A percentile compares a stretch with the other conserved stretches of the same genome.
phyloP scores from a whole-genome alignment of 495 filamentous ascomycete species.

The Penicillium salamii region DNA sequence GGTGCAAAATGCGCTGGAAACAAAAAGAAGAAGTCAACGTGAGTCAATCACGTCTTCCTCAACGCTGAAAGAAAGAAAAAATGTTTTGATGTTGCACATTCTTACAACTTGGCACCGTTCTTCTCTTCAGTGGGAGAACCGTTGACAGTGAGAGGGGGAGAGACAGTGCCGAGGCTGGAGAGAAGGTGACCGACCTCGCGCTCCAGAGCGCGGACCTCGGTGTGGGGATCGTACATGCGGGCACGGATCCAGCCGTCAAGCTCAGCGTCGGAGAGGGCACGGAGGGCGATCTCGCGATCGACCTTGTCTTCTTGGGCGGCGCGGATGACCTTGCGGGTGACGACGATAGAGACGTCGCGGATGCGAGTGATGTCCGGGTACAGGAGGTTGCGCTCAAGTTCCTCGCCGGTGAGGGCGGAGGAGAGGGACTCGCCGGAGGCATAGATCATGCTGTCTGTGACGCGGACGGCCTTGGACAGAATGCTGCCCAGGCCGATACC shows the following conservation, averaged over 20 bases:
- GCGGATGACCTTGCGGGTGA: conserved; percentile 91
- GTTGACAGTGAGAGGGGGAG: conserved; percentile 20
- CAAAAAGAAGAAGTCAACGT: conserved; percentile 14
- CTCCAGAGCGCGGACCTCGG: conserved; percentile 57
- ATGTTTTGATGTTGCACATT: conserved; percentile 7
- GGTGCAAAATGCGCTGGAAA: conserved; percentile 27
- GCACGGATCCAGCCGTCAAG: conserved; percentile 76
- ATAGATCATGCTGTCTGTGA: conserved; percentile 95
- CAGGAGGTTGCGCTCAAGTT: conserved; percentile 76
- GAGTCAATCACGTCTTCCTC: conserved; percentile 22
- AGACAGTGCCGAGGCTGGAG: conserved; percentile 37
- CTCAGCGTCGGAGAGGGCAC: conserved; percentile 70
- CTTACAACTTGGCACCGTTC: conserved; percentile 42
- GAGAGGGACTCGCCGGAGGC: conserved; percentile 81
- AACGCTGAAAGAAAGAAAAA: conserved; percentile 7
- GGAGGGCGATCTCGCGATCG: conserved; percentile 72
- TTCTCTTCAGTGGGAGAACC: conserved; percentile 37
- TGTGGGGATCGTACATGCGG: conserved; percentile 78
- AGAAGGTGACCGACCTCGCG: conserved; percentile 48
- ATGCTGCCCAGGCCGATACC: conserved; percentile 95
- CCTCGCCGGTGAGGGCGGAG: conserved; percentile 71
- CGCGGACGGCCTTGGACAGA: conserved; percentile 78
- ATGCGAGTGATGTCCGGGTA: conserved; percentile 95
- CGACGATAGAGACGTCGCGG: conserved; percentile 81
- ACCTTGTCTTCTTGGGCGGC: conserved; percentile 76